phyloP scores from a whole-genome alignment of 495 filamentous ascomycete genomes.

The Penicillium paxilli region DNA sequence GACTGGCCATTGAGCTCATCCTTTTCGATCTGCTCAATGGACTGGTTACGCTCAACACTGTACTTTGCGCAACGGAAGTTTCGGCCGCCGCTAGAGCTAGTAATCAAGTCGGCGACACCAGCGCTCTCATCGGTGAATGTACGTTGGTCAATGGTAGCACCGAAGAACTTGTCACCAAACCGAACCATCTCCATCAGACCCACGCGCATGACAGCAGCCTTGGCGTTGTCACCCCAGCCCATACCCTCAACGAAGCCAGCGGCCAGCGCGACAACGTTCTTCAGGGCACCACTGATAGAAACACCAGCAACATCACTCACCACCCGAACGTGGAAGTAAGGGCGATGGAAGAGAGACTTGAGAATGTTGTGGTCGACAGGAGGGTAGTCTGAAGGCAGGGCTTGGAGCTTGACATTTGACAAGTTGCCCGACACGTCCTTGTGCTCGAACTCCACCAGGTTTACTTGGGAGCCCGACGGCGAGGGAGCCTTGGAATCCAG shows the following conservation, averaged over 20 bases:
- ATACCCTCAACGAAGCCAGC: constrained; percentile 94
- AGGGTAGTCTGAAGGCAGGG: constrained; percentile 77
- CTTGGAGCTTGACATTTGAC: constrained; percentile 64
- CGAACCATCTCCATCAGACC: constrained; percentile 93
- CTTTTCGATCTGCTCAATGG: constrained; percentile 84
- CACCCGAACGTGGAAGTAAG: constrained; percentile 95
- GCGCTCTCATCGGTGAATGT: constrained; percentile 97
- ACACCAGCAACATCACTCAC: constrained; percentile 93
- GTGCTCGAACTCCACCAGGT: constrained; percentile 63
- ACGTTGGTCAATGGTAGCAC: constrained; percentile 67
- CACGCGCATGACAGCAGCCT: constrained; percentile 94
- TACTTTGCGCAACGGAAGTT: constrained; percentile 95
- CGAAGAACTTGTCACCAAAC: constrained; percentile 92
- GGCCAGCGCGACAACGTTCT: constrained; percentile 94
- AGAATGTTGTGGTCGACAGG: constrained; percentile 77
- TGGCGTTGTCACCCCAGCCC: constrained; percentile 97
- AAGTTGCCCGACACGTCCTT: constrained; percentile 61
- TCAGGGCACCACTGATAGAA: constrained; percentile 91
- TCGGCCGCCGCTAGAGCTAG: constrained; percentile 83
- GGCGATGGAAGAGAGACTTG: constrained; percentile 87
- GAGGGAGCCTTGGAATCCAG: constrained; percentile 73
- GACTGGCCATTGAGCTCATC: constrained; percentile 95
- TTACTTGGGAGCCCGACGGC: constrained; percentile 54
- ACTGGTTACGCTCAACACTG: constrained; percentile 73
- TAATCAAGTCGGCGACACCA: constrained; percentile 95